phyloP scores from a whole-genome alignment of 495 filamentous ascomycete species.

The Xylaria intraflava region DNA sequence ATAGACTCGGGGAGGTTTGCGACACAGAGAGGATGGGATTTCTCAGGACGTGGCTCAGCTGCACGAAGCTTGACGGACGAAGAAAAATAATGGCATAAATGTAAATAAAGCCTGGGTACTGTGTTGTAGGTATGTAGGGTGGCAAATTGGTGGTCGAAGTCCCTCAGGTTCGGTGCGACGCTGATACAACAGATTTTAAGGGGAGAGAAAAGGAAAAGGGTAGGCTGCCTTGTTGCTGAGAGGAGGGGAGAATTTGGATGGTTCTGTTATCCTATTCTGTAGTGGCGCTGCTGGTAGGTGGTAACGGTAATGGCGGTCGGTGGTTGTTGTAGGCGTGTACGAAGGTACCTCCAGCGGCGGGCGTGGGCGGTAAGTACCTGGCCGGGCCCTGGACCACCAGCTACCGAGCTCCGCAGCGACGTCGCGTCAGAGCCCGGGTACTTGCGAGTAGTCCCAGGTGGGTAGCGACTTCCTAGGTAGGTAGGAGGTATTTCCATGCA shows the following conservation, averaged over 20 bases:
- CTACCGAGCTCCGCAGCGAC: too few species aligned
- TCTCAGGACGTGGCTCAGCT: background rate
- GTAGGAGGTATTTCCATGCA: too few species aligned
- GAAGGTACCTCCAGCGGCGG: too few species aligned
- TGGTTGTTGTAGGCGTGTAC: too few species aligned
- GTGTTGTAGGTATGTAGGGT: background rate
- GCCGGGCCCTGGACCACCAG: too few species aligned
- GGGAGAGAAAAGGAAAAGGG: background rate
- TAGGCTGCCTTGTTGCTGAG: background rate
- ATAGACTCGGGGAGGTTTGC: background rate
- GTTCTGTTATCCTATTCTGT: background rate
- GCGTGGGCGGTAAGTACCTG: too few species aligned
- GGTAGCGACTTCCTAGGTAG: too few species aligned
- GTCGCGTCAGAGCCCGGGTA: too few species aligned
- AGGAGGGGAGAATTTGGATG: background rate
- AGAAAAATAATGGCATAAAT: background rate
- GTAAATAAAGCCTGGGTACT: background rate
- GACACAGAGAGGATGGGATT: background rate
- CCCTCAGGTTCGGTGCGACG: constrained; percentile 5
- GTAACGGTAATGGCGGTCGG: background rate
- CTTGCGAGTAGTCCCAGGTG: too few species aligned
- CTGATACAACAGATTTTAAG: constrained; percentile 7
- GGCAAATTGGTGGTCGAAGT: background rate
- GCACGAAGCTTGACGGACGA: background rate
- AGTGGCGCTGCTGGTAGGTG: background rate